These are phyloP conservation scores for Schizochytrium sp. DNA, from an alignment of 108 stramenopile species.

Conservation along the genomic window DNA sequence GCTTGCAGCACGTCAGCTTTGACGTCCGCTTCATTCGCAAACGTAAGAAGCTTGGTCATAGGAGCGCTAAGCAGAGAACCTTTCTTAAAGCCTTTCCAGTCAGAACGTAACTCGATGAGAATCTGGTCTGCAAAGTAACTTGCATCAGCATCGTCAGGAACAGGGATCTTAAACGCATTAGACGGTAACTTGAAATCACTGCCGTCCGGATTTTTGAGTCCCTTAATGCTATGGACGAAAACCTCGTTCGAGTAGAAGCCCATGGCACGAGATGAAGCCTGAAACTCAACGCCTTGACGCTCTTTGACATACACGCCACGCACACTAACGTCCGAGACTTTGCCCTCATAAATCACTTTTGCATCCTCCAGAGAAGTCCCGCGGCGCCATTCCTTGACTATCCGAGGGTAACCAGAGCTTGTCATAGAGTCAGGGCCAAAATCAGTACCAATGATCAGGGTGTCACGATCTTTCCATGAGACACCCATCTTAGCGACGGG, in stretches of 20 bases:
- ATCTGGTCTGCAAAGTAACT: constrained; percentile 42
- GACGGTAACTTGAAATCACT: neutral
- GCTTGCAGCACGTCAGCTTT: neutral
- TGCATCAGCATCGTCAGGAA: constrained; percentile 61
- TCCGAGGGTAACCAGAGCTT: constrained; percentile 89
- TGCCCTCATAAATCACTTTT: constrained; percentile 86
- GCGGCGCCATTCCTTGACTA: constrained; percentile 86
- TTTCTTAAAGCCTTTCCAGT: constrained; percentile 52
- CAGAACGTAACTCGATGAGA: constrained; percentile 51
- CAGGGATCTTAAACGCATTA: neutral
- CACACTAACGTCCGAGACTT: constrained; percentile 85
- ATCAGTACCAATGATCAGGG: constrained; percentile 80
- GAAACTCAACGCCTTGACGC: constrained; percentile 81
- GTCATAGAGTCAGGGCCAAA: constrained; percentile 79
- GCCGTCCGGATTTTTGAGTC: neutral
- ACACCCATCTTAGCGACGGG: constrained; percentile 85
- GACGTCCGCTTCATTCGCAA: neutral
- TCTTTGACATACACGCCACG: constrained; percentile 77
- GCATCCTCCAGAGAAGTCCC: constrained; percentile 87
- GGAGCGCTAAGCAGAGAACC: constrained; percentile 30
- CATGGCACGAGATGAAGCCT: constrained; percentile 78
- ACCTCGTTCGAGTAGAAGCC: constrained; percentile 84
- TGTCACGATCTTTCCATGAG: constrained; percentile 77
- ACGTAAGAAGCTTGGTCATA: neutral
- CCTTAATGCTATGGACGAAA: neutral